Conservation (phyloP, 1,139 yeast genomes). For the Zygosaccharomyces sapae region DNA sequence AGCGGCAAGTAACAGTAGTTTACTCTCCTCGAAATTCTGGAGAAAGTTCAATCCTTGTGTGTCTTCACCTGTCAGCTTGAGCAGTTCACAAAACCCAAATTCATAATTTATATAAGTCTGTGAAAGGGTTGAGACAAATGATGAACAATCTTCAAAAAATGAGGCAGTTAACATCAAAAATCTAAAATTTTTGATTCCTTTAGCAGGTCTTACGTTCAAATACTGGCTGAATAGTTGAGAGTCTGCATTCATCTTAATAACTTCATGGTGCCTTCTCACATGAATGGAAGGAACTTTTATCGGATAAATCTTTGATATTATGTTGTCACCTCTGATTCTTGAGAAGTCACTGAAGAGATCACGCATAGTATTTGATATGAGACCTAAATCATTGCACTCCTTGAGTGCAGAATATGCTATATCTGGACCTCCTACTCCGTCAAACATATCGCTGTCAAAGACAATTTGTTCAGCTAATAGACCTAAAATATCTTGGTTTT, state of each 20-base stretch:
- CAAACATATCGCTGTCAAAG: constrained; percentile 41
- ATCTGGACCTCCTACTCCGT: constrained; percentile 23
- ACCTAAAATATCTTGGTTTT: constrained; percentile 30
- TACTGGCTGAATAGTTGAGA: constrained; percentile 29
- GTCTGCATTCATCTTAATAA: constrained; percentile 32
- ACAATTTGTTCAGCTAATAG: constrained; percentile 42
- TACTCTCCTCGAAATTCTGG: constrained; percentile 29
- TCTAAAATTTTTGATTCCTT: constrained; percentile 49
- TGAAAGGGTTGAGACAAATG: constrained; percentile 30
- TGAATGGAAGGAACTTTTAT: constrained; percentile 31
- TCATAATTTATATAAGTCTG: constrained; percentile 35
- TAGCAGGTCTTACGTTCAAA: constrained; percentile 52
- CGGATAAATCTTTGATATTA: constrained; percentile 27
- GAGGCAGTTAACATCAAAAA: constrained; percentile 45
- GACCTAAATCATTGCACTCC: constrained; percentile 20
- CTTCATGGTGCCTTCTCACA: constrained; percentile 32
- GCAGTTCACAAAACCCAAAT: constrained; percentile 35
- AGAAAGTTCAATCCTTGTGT: constrained; percentile 30
- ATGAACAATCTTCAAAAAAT: constrained; percentile 25
- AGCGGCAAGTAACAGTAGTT: constrained; percentile 45
- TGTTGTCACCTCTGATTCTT: constrained; percentile 26
- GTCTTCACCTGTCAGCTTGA: constrained; percentile 32
- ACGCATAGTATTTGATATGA: constrained; percentile 22
- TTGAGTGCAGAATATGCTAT: constrained; percentile 21
- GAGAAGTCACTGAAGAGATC: constrained; percentile 25